Evolutionary conservation across 441 rosid genomes (phyloP), one percentile per base, ranked within the genome.

Genomic region (Croton laevigatus): DNA sequence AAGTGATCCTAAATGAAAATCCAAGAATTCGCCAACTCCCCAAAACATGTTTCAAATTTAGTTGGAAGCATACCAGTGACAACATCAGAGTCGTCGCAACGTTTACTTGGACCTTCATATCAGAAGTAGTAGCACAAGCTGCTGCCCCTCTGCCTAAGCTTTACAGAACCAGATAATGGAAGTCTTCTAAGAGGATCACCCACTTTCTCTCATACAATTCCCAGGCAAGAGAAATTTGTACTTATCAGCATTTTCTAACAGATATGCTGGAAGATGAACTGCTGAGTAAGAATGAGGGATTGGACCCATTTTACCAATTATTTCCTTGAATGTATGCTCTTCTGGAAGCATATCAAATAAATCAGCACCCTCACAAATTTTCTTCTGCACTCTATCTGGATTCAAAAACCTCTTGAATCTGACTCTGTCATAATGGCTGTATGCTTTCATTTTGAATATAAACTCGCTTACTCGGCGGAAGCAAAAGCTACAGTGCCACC

Each of bases 401-500:
- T 89, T 89, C 85, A 91, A 75, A 74, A 68, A 94, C 70, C 80
- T 91, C 34, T 91, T 81, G 81, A 91, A 91, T 82, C 96, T 83
- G 68, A 94, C 97, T 77, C 98, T 82, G 73, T 94, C 98, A 12
- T 78, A 82, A 77, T 94, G 98, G 71, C 98, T 94, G 73, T 91
- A 94, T 65, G 98, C 98, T 80, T 83, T 94, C 94, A 94, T 94
- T 90, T 94, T 94, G 61, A 94, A 94, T 71, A 86, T 78, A 79
- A 94, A 94, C 82, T 94, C 97, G 1, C 85, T 89, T 59, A 94
- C 84, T 38, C 34, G 79, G n/a, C 98, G 92, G 80, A 94, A 94
- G 73, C 98, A 94, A 69, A 94, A 94, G 89, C 98, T 94, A 58
- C 97, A 91, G 72, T 91, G 97, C 97, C 95, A 91, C 58, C 97